These are phyloP conservation scores for Fusarium tricinctum DNA, from an alignment of 2,329 filamentous ascomycete species.

Conservation along the genomic window DNA sequence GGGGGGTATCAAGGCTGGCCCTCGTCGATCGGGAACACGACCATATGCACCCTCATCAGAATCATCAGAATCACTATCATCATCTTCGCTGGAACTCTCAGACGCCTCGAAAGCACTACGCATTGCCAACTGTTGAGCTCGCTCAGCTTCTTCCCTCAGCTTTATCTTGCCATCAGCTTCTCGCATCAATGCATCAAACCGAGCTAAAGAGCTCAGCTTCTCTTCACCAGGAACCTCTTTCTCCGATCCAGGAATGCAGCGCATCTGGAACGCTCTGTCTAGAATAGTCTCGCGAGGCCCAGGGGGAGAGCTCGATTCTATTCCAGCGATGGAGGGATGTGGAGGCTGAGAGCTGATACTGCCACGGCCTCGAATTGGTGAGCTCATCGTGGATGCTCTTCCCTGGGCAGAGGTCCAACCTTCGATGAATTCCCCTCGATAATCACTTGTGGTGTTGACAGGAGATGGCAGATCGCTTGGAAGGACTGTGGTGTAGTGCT, in stretches of 20 bases:
- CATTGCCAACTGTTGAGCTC: constrained; percentile 54
- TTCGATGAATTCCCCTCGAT: constrained; percentile 69
- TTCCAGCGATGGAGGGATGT: constrained; percentile 55
- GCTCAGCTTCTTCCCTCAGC: constrained; percentile 55
- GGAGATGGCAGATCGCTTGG: constrained; percentile 71
- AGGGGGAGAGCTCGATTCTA: constrained; percentile 64
- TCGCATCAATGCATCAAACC: constrained; percentile 76
- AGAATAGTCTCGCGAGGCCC: constrained; percentile 73
- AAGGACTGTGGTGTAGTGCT: constrained; percentile 66
- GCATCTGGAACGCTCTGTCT: constrained; percentile 75
- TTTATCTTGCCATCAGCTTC: constrained; percentile 68
- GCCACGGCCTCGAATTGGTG: constrained; percentile 67
- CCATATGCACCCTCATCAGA: constrained; percentile 60
- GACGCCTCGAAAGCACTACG: constrained; percentile 68
- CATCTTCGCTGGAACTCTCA: constrained; percentile 60
- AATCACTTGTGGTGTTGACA: constrained; percentile 66
- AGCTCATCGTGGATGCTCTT: constrained; percentile 69
- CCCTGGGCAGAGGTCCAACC: constrained; percentile 73
- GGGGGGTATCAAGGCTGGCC: constrained; percentile 58
- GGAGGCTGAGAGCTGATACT: constrained; percentile 67
- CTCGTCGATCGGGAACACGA: constrained; percentile 53
- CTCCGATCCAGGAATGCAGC: constrained; percentile 73
- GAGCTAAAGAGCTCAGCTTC: constrained; percentile 73
- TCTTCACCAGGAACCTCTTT: constrained; percentile 69
- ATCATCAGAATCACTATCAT: constrained; percentile 57